Percentiles rank a stretch among this genome's conserved stretches.
These are phyloP conservation scores for Datura wrightii DNA, from an alignment of 257 asterid genomes.

Conservation along the genomic window DNA sequence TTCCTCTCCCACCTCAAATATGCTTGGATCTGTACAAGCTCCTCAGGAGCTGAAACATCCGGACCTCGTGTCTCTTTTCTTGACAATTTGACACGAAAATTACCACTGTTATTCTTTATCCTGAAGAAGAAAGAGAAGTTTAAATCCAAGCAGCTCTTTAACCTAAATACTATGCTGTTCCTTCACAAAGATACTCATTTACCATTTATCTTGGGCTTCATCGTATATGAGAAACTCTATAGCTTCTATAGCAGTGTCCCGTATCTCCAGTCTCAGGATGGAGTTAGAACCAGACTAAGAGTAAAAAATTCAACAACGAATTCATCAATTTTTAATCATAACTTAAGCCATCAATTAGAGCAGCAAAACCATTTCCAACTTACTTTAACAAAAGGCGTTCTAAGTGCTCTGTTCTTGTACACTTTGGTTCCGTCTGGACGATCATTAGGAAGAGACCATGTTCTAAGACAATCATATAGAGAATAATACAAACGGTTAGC, in stretches of 20 bases:
- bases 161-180: not conserved
- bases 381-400: conserved; percentile 90
- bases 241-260: conserved; percentile 83
- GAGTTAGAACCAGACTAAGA: conserved; percentile 76
- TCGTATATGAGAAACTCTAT: conserved; percentile 89
- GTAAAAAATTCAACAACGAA: conserved; percentile 37
- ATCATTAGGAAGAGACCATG: conserved; percentile 79
- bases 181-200: conserved; percentile 31
- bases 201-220: conserved; percentile 89
- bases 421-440: conserved; percentile 85
- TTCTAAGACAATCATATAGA: conserved; percentile 46
- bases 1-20: conserved; percentile 97
- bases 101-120: conserved; percentile 87
- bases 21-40: conserved; percentile 94
- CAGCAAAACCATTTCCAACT: conserved; percentile 38
- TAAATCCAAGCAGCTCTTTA: conserved; percentile 22
- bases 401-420: conserved; percentile 75
- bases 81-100: conserved; percentile 69
- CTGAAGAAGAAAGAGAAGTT: conserved; percentile 45
- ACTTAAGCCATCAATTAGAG: conserved; percentile 21
- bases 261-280: conserved; percentile 76
- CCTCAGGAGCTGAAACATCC: conserved; percentile 83
- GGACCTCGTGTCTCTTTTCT: conserved; percentile 41
- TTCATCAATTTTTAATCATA: conserved; percentile 22
- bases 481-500: conserved; percentile 5